These are phyloP conservation scores for Chlamydomonas urium DNA, from an alignment of 139 green algal species.

Conservation along the genomic window DNA sequence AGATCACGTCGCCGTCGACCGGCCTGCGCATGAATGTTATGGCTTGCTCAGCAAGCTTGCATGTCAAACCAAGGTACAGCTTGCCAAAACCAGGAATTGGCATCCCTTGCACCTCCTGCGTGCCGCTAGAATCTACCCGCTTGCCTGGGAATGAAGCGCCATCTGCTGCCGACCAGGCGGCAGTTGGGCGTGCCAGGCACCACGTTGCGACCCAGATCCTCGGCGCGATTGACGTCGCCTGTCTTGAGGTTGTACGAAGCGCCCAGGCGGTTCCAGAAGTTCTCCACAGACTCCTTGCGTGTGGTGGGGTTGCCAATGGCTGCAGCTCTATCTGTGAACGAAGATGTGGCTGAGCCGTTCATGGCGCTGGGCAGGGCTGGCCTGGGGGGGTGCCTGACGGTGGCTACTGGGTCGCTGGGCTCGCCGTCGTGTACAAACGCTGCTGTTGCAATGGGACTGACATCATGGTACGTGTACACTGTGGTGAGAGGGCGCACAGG, in stretches of 20 bases:
- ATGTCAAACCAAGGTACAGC: too few species aligned
- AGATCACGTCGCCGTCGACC: conserved; percentile 17
- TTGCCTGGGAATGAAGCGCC: conserved; percentile 19
- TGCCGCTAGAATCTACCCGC: too few species aligned
- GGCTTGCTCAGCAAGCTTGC: too few species aligned
- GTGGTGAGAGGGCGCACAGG: conserved; percentile 14
- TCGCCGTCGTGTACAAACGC: conserved; percentile 7
- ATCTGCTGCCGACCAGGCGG: conserved; percentile 17
- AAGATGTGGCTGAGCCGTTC: too few species aligned
- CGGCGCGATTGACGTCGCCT: conserved; percentile 11
- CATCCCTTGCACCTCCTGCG: too few species aligned
- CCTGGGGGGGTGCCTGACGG: background rate
- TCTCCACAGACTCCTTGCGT: background rate
- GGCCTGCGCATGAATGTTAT: too few species aligned
- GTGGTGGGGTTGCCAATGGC: background rate
- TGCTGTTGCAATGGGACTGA: conserved; percentile 11
- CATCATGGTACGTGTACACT: conserved; percentile 23
- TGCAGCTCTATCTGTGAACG: too few species aligned
- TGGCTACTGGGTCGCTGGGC: background rate
- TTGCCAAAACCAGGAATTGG: too few species aligned
- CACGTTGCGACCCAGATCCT: conserved; percentile 17
- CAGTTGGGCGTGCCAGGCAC: conserved; percentile 12
- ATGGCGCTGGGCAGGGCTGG: background rate
- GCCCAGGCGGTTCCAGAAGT: conserved; percentile 19
- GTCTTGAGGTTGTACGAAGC: conserved; percentile 17